phyloP scores from a whole-genome alignment of 2,329 filamentous ascomycete species.

The Plectosphaerella plurivora region DNA sequence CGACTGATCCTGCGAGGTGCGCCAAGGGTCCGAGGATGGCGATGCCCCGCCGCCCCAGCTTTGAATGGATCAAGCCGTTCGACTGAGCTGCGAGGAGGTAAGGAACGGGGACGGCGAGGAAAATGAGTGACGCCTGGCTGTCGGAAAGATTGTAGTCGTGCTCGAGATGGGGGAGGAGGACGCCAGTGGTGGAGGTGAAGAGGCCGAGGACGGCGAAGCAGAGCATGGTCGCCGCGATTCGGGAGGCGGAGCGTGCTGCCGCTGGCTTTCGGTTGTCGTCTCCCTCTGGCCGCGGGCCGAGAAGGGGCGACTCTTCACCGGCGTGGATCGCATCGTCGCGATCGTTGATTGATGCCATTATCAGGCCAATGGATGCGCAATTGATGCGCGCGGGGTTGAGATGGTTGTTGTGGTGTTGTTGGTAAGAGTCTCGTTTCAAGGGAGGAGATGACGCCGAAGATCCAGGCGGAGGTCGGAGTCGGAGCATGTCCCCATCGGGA shows the following conservation, averaged over 20 bases:
- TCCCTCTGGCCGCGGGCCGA: neutral
- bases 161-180: slow-evolving; percentile 26
- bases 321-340: neutral
- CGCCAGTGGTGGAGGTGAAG: slow-evolving; percentile 19
- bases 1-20: slow-evolving; percentile 52
- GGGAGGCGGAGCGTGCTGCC: neutral
- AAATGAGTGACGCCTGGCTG: slow-evolving; percentile 36
- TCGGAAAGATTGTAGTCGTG: slow-evolving; percentile 35
- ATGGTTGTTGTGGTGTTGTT: too few species aligned
- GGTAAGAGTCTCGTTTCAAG: too few species aligned
- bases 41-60: slow-evolving; percentile 57
- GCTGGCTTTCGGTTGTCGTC: neutral
- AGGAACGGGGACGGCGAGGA: slow-evolving; percentile 35
- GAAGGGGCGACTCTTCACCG: neutral
- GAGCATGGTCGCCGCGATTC: neutral
- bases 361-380: too few species aligned
- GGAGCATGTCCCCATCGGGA: too few species aligned
- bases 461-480: too few species aligned
- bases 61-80: slow-evolving; percentile 32
- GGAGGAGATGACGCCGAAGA: too few species aligned
- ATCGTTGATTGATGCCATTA: too few species aligned
- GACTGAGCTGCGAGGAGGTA: slow-evolving; percentile 35
- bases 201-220: slow-evolving; percentile 17
- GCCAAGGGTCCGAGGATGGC: slow-evolving; percentile 31
- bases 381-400: too few species aligned